These are phyloP conservation scores for Coffea eugenioides DNA, from an alignment of 257 asterid species.

Conservation along the genomic window DNA sequence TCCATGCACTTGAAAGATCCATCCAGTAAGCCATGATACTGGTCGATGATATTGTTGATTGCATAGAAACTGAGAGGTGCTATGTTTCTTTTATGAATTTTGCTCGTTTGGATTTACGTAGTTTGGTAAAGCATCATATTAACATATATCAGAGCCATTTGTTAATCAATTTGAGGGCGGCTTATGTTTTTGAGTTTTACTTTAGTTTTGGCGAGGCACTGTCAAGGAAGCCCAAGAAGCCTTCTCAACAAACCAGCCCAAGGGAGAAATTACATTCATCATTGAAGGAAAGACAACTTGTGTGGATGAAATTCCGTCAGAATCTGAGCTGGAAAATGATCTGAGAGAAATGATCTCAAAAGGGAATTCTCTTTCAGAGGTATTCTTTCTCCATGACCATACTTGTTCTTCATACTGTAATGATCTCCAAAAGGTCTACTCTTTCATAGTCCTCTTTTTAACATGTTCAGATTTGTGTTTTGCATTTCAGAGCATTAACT, in stretches of 20 bases:
- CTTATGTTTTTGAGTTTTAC: neutral
- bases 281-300: constrained; percentile 57
- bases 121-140: neutral
- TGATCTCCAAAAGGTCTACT: constrained; percentile 72
- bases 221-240: constrained; percentile 69
- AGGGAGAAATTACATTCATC: constrained; percentile 91
- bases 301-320: constrained; percentile 55
- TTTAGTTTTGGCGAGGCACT: constrained; percentile 90
- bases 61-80: neutral
- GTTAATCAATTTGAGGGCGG: neutral
- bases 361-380: constrained; percentile 87
- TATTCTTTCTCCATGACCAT: constrained; percentile 24
- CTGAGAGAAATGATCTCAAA: constrained; percentile 61
- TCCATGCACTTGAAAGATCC: neutral
- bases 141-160: neutral
- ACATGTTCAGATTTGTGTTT: neutral
- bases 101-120: neutral
- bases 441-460: constrained; percentile 55
- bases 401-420: constrained; percentile 8
- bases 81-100: neutral
- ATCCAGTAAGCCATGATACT: neutral
- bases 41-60: neutral
- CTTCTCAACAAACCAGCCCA: constrained; percentile 62
- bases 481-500: neutral
- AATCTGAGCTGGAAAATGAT: constrained; percentile 73